These are phyloP conservation scores for Colletotrichum costaricense DNA, from an alignment of 2,329 filamentous ascomycete species.

Conservation along the genomic window DNA sequence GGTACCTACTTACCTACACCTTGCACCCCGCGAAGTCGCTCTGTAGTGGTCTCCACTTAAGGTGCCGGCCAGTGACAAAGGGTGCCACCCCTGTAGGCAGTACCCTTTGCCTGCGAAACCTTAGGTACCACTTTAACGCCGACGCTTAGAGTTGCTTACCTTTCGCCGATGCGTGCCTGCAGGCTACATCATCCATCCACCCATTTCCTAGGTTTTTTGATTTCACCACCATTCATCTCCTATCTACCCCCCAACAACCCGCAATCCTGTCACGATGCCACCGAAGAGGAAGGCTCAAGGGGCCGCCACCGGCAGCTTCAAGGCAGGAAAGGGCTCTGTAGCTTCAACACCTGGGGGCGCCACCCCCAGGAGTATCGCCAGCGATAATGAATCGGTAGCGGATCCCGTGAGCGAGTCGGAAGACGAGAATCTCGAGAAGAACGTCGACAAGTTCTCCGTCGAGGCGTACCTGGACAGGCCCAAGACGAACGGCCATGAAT, in stretches of 20 bases:
- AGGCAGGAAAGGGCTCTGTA: conserved; percentile 67
- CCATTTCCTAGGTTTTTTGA: background rate
- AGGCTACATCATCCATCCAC: conserved; percentile 21
- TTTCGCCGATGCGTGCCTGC: background rate
- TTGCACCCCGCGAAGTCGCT: conserved; percentile 15
- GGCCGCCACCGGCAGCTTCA: conserved; percentile 60
- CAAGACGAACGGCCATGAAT: conserved; percentile 27
- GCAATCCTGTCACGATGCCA: conserved; percentile 63
- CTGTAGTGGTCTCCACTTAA: conserved; percentile 2
- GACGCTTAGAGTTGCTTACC: background rate
- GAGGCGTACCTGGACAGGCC: conserved; percentile 53
- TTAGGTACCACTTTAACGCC: background rate
- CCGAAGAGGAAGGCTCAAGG: conserved; percentile 75
- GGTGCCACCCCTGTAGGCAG: background rate
- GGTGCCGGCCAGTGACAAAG: conserved; percentile 9
- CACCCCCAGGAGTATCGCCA: conserved; percentile 69
- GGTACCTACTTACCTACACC: conserved; percentile 5
- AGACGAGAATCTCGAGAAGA: conserved; percentile 66
- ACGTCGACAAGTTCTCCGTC: conserved; percentile 70
- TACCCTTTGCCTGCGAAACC: background rate
- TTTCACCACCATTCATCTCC: background rate
- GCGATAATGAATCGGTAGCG: conserved; percentile 58
- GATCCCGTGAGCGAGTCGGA: conserved; percentile 52
- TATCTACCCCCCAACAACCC: background rate
- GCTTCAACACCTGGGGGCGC: conserved; percentile 70